These are phyloP conservation scores for Raphanus hybrid DNA, from an alignment of 441 rosid species.

Conservation along the genomic window DNA sequence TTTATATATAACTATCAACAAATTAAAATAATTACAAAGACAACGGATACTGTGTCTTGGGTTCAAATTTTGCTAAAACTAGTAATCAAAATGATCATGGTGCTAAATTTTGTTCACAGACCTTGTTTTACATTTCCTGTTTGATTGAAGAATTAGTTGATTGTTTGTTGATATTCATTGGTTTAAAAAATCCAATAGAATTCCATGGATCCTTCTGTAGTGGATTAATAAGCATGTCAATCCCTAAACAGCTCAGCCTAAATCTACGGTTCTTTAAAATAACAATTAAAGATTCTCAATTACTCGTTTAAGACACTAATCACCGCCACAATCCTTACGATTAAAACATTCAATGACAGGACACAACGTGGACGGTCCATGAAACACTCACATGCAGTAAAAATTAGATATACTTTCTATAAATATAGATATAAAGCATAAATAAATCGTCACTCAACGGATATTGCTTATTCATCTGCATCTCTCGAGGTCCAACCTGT, in stretches of 20 bases:
- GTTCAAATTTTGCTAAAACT: not conserved
- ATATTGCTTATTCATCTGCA: not conserved
- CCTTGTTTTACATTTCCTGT: not conserved
- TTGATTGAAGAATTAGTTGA: not conserved
- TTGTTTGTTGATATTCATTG: conserved; percentile 15
- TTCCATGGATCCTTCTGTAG: conserved; percentile 22
- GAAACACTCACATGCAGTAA: conserved; percentile 31
- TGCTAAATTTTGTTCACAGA: not conserved
- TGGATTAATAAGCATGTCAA: conserved; percentile 41
- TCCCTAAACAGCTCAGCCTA: conserved; percentile 52
- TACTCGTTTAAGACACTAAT: conserved; percentile 41
- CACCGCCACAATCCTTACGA: conserved; percentile 36
- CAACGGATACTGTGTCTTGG: not conserved
- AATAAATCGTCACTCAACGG: not conserved
- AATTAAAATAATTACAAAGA: not conserved
- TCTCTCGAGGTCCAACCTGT: conserved; percentile 48
- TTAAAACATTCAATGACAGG: conserved; percentile 38
- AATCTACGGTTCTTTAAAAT: conserved; percentile 35
- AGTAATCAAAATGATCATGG: not conserved
- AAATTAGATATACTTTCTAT: conserved; percentile 21
- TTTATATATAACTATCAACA: not conserved
- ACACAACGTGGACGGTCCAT: conserved; percentile 45
- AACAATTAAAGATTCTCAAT: conserved; percentile 49
- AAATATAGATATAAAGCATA: conserved; percentile 1
- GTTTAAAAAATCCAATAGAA: conserved; percentile 33